Evolutionary conservation across 768 basidiomycete genomes (phyloP), one percentile per base, ranked within the genome.

Genomic region (Boletus sensibilis): DNA sequence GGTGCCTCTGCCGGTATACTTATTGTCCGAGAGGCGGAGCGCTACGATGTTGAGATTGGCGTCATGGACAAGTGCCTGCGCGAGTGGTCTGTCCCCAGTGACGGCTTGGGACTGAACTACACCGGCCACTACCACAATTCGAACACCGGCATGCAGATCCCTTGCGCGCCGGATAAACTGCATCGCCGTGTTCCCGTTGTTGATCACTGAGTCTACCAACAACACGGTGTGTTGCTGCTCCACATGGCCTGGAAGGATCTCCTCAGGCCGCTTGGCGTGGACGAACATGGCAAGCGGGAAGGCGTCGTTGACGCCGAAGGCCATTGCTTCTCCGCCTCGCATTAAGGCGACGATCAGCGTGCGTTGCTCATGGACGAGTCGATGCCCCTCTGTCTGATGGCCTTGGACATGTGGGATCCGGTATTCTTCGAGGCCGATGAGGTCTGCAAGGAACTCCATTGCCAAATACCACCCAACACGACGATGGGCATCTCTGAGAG

Each of bases 151-250:
- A 49, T 58, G 34, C 41, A 58, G 57, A 49, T 49, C 41, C 47
- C 57, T 58, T 49, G 7, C 5, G 42, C 47, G 57, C 53, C 16
- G 53, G 47, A 58, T 58, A 56, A 58, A 58, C 47, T 58, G 57
- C 57, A 58, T 58, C 42, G 53, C 47, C 39, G 57, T 58, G 47
- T 34, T 21, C 57, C 57, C 57, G 42, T 39, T 39, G 57, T 58
- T 58, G 53, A 58, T 49, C 53, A 58, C 57, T 10, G 57, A 58
- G 53, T 58, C 57, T 58, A 58, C 53, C 53, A 58, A 56, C 57
- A 58, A 56, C 41, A 58, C 57, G 47, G 57, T 14, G 37, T 58
- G 57, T 43, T 58, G 57, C 35, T 56, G 57, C 29, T 49, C 53
- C 53, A 58, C 46, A 33, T 58, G 57, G 27, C 44, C 47, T 50